These are phyloP conservation scores for Neopestalotiopsis rosae DNA, from an alignment of 2,329 filamentous ascomycete species.

Conservation along the genomic window DNA sequence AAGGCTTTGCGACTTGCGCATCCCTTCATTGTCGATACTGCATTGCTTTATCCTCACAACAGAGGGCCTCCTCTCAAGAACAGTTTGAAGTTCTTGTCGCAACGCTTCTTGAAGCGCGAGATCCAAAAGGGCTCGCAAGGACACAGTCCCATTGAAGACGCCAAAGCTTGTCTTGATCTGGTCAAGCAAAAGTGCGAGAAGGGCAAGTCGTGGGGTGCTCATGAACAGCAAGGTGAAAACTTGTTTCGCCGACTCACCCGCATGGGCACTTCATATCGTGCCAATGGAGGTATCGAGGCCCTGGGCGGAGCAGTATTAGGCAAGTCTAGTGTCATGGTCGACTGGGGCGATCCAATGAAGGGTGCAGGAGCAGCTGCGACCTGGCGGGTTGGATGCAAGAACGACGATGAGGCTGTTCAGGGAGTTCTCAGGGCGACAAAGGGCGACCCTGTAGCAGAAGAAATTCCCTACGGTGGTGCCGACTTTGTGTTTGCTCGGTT, in stretches of 20 bases:
- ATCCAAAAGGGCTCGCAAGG: conserved; percentile 82
- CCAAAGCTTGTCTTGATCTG: conserved; percentile 87
- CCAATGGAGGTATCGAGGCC: conserved; percentile 62
- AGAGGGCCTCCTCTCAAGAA: conserved; percentile 89
- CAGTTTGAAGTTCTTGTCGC: conserved; percentile 85
- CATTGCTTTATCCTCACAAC: conserved; percentile 87
- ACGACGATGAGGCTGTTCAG: conserved; percentile 62
- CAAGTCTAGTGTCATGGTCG: conserved; percentile 77
- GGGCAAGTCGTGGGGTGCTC: conserved; percentile 83
- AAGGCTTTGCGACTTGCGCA: conserved; percentile 86
- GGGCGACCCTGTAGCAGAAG: conserved; percentile 62
- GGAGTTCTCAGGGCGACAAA: conserved; percentile 63
- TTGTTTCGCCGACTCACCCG: conserved; percentile 83
- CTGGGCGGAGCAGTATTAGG: conserved; percentile 59
- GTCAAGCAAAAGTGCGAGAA: conserved; percentile 96
- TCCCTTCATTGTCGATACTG: conserved; percentile 92
- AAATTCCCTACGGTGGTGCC: conserved; percentile 64
- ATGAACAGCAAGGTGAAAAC: conserved; percentile 80
- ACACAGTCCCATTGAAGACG: conserved; percentile 93
- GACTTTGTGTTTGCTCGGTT: conserved; percentile 73
- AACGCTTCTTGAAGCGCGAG: conserved; percentile 84
- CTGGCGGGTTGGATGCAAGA: conserved; percentile 60
- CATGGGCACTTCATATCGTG: conserved; percentile 66
- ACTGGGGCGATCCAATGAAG: conserved; percentile 82
- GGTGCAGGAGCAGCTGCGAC: conserved; percentile 62